Conservation (phyloP, 305 asterid genomes). For the Fraxinus nigra region DNA sequence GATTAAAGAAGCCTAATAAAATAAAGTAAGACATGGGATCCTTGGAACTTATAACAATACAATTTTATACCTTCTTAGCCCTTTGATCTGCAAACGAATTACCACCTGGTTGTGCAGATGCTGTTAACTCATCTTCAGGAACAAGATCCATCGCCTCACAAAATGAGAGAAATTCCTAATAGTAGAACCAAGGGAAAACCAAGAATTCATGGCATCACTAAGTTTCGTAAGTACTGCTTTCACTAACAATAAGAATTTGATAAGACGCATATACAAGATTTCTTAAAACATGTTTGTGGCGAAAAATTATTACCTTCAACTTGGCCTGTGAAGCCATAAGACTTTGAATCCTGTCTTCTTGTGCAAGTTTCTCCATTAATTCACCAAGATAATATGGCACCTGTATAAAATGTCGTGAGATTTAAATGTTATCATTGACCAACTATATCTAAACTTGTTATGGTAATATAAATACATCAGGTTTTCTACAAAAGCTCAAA, state of each 20-base stretch:
- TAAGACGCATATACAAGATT: not conserved
- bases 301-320: constrained; percentile 58
- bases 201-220: constrained; percentile 9
- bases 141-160: constrained; percentile 96
- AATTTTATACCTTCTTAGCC: constrained; percentile 69
- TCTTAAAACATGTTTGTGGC: not conserved
- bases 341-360: constrained; percentile 65
- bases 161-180: constrained; percentile 76
- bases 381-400: constrained; percentile 87
- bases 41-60: not conserved
- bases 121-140: constrained; percentile 69
- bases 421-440: not conserved
- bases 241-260: not conserved
- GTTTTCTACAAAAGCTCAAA: not conserved
- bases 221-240: constrained; percentile 8
- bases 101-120: constrained; percentile 36
- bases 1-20: constrained; percentile 24
- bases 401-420: constrained; percentile 36
- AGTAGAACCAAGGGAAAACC: constrained; percentile 15
- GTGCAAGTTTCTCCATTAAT: constrained; percentile 57
- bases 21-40: not conserved
- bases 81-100: constrained; percentile 61
- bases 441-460: not conserved
- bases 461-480: not conserved
- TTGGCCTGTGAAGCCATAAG: constrained; percentile 70